Conservation (phyloP, 768 basidiomycete species). For the Pisolithus sp. region DNA sequence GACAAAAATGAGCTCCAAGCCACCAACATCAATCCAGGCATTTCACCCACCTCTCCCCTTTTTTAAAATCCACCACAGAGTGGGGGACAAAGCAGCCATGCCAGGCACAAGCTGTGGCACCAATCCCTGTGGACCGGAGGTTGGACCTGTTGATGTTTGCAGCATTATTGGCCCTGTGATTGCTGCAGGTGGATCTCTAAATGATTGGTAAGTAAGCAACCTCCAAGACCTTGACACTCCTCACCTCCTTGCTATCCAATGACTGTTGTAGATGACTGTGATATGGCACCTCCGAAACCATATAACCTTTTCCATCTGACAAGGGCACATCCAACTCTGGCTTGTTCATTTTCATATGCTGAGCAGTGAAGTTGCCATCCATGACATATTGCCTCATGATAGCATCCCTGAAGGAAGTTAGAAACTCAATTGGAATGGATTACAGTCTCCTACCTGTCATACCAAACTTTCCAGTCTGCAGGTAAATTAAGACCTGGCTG, state of each 20-base stretch:
- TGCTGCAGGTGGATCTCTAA: too few species aligned
- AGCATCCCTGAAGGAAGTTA: background rate
- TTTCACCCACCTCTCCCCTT: too few species aligned
- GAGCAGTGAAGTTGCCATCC: conserved; percentile 11
- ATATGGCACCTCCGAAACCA: conserved; percentile 17
- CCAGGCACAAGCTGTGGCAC: too few species aligned
- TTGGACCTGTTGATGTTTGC: too few species aligned
- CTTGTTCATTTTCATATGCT: conserved; percentile 16
- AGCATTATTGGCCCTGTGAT: too few species aligned
- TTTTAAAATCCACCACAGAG: too few species aligned
- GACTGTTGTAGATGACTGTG: conserved; percentile 13
- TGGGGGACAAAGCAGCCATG: too few species aligned
- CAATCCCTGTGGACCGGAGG: too few species aligned
- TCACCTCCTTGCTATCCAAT: conserved; percentile 2
- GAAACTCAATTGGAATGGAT: background rate
- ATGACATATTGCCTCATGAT: background rate
- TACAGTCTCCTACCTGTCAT: background rate
- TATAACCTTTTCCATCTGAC: conserved; percentile 21
- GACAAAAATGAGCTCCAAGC: too few species aligned
- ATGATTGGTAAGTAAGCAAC: too few species aligned
- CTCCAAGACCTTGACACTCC: too few species aligned
- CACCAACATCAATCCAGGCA: too few species aligned
- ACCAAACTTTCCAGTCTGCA: conserved; percentile 12
- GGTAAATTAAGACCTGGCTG: conserved; percentile 23
- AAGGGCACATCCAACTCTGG: conserved; percentile 20